Evolutionary conservation across 805 yeast species (phyloP).

Genomic region (Teunomyces lycoperdinae): DNA sequence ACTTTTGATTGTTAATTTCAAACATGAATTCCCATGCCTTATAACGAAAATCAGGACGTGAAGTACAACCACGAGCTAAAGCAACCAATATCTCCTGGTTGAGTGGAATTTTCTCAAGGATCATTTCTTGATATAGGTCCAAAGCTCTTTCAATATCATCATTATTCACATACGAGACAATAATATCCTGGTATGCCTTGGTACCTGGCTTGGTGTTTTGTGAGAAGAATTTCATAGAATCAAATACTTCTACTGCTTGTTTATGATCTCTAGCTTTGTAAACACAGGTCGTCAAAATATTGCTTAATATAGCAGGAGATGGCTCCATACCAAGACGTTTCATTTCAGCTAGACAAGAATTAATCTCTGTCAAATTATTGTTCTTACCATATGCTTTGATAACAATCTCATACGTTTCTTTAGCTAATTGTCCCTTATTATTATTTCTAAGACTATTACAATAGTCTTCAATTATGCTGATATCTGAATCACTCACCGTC

Average conservation of each 20-base stretch:
- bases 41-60: conserved; percentile 42
- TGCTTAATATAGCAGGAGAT: conserved; percentile 47
- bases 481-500: conserved; percentile 16
- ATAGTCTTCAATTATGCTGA: conserved; percentile 30
- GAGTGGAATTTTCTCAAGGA: conserved; percentile 19
- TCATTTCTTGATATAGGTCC: conserved; percentile 74
- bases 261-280: conserved; percentile 45
- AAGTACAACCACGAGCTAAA: conserved; percentile 67
- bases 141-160: conserved; percentile 70
- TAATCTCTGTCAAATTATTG: conserved; percentile 36
- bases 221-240: conserved; percentile 80
- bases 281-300: conserved; percentile 60
- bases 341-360: conserved; percentile 38
- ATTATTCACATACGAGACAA: conserved; percentile 60
- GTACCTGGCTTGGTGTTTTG: conserved; percentile 63
- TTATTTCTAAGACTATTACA: conserved; percentile 20
- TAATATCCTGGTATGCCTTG: conserved; percentile 66
- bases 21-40: conserved; percentile 79
- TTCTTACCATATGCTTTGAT: conserved; percentile 46
- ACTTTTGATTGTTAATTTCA: conserved; percentile 49
- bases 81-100: conserved; percentile 45
- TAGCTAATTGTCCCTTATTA: conserved; percentile 27
- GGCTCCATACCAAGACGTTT: conserved; percentile 37
- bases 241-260: conserved; percentile 73
- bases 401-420: conserved; percentile 43